Base-by-base conservation (phyloP, 2,329 filamentous ascomycete genomes). In the Apiospora arundinis region DNA sequence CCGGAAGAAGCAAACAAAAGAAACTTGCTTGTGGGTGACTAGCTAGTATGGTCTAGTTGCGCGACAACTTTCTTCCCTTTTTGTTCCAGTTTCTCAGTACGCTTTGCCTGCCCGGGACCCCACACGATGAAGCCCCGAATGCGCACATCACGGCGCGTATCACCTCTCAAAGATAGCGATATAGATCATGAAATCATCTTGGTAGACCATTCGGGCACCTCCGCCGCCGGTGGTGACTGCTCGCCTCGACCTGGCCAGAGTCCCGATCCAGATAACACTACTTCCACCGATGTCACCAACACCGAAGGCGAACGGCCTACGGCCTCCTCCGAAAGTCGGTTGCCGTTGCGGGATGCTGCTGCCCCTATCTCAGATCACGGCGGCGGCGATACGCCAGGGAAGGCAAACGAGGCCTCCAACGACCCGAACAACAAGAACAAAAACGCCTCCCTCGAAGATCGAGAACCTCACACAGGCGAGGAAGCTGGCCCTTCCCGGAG, bases 121-220 rank as follows among this genome's bases (percentile, higher is more conserved):
- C 72, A 67, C 76, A 77, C 78, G 71, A 86, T 85, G 84, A 81
- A 75, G 74, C 78, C 81, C 73, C 81, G 71, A 75, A 74, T 82
- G 73, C 83, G 85, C 75, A 86, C 83, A 74, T 89, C 87, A 74
- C 89, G 89, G 77, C 89, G 90, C 77, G 87, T 84, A 48, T 79
- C 84, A 69, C 83, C 84, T 70, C 83, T 90, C 71, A 86, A 87
- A 79, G 89, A 91, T 74, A 83, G 82, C 78, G 89, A 92, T 75
- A 92, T 91, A 77, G 90, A 92, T 76, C 92, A 93, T 81, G 90
- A 91, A 79, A 95, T 95, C 78, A 82, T 80, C 75, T 88, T 95
- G 48, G 85, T 93, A 75, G 91, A 94, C 80, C 83, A 85, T 70
- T 84, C 77, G 73, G 78, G 73, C 45, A 32, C 56, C 56, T 37